Evolutionary conservation across 495 filamentous ascomycete genomes (phyloP), one percentile per base, ranked within the genome.

Genomic region (Penicillium soppii): DNA sequence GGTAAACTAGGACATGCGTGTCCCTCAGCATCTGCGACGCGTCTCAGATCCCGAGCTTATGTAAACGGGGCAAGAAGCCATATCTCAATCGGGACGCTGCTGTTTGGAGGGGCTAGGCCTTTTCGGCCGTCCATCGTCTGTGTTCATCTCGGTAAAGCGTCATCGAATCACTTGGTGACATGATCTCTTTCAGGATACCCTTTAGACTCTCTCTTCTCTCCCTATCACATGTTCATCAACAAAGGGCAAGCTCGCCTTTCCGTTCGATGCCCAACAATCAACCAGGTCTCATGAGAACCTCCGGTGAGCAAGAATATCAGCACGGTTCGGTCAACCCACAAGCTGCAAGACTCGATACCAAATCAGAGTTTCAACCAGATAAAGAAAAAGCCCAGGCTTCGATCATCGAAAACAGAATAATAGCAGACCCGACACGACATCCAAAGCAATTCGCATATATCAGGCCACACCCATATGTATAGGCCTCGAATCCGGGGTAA

Each of bases 11-110:
- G 35, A 17, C 41, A 46, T 59, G 27, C 47, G 54, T 58, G 48
- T 52, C 27, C 37, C 12, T 42, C 32, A 20, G 42, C 26, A 37
- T 21, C 15, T 39, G 26, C 19, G 43, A 44, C 16, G 22, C 12
- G 38, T 56, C 32, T 49, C 19, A 20, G 48, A 46, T 50, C 26
- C 44, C 19, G 15, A 19, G 39, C 45, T 61, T 62, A 46, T 57
- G 44, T 54, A 62, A 64, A 58, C 42, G 42, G 52, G 52, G 53
- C 17, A 50, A 43, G 22, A 55, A 35, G 21, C 30, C 21, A 52
- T 43, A 32, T 58, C 58, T 61, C 37, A 53, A 57, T 60, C 15
- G 44, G 49, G 54, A 41, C 53, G 52, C 41, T 55, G 48, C 51
- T 58, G 22, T 43, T 43, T n/a, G n/a, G n/a, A n/a, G 41, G 42